A percentile compares a stretch with the other conserved stretches of the same genome.
Evolutionary conservation across 176 grass and related monocot species (phyloP).

Genomic region (Ensete glaucum): DNA sequence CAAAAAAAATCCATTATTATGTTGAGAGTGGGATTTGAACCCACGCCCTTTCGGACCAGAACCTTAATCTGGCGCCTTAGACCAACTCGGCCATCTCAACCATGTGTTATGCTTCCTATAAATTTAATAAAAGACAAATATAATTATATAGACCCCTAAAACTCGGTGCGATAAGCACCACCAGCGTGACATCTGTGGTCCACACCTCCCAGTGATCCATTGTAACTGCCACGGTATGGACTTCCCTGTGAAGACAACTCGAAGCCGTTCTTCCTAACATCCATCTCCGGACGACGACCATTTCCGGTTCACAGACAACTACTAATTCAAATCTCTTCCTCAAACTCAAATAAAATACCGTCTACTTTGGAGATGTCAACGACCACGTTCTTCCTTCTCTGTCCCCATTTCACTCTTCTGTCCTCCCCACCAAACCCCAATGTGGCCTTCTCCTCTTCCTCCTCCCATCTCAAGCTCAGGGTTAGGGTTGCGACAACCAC

Average conservation of each 20-base stretch:
- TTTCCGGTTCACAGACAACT: no score
- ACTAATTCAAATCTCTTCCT: neutral
- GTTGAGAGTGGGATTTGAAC: slow-evolving; percentile 92
- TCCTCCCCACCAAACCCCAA: slow-evolving; percentile 8
- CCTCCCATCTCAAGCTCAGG: neutral
- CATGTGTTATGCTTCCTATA: neutral
- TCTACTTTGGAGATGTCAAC: slow-evolving; percentile 24
- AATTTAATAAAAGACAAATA: no score
- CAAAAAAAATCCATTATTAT: neutral
- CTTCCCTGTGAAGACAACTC: neutral
- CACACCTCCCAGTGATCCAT: no score
- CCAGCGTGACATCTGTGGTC: no score
- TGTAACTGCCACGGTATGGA: no score
- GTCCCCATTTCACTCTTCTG: neutral
- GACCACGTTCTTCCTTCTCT: slow-evolving; percentile 7
- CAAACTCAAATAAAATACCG: neutral
- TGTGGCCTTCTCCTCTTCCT: slow-evolving; percentile 6
- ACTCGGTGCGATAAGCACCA: no score
- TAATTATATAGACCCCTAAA: no score
- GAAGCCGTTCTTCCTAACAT: neutral
- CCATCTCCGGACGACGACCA: neutral
- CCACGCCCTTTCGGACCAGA: slow-evolving; percentile 62
- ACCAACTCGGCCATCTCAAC: slow-evolving; percentile 80
- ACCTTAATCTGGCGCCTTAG: slow-evolving; percentile 68
- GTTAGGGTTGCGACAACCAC: neutral